These are phyloP conservation scores for Zoysia pacifica DNA, from an alignment of 176 grass and related monocot genomes.

Conservation along the genomic window DNA sequence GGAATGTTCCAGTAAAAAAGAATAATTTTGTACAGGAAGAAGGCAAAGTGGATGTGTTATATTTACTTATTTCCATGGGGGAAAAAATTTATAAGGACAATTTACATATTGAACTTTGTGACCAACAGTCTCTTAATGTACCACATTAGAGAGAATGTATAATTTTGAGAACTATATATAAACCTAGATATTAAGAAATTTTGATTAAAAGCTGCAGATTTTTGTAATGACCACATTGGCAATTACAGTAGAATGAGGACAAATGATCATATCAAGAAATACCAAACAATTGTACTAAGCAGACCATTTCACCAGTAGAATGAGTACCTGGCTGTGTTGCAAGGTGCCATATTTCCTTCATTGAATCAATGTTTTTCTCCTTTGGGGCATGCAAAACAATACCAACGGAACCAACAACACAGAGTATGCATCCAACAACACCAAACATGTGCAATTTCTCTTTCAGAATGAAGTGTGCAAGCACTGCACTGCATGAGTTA, in stretches of 20 bases:
- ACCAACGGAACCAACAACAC: conserved; percentile 75
- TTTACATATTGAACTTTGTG: not conserved
- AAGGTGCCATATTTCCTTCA: conserved; percentile 90
- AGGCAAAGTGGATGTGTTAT: not conserved
- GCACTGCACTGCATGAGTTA: conserved; percentile 80
- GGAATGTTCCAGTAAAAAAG: conserved; percentile 7
- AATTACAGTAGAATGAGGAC: conserved; percentile 6
- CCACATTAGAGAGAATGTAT: not conserved
- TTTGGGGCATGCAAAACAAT: conserved; percentile 91
- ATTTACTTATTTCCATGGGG: not conserved
- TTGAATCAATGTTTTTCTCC: conserved; percentile 80
- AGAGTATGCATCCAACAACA: conserved; percentile 77
- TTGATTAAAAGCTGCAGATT: conserved; percentile 6
- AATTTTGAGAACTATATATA: not conserved
- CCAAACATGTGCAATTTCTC: conserved; percentile 93
- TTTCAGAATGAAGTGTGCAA: conserved; percentile 77
- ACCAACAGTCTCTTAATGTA: not conserved
- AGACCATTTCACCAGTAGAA: not conserved
- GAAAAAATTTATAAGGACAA: not conserved
- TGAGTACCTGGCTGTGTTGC: conserved; percentile 74
- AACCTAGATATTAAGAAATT: conserved; percentile 1
- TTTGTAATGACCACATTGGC: not conserved
- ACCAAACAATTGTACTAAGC: not conserved
- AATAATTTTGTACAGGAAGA: not conserved
- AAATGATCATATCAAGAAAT: not conserved